phyloP scores from a whole-genome alignment of 345 rosid genomes.

The Eucalyptus cloeziana region DNA sequence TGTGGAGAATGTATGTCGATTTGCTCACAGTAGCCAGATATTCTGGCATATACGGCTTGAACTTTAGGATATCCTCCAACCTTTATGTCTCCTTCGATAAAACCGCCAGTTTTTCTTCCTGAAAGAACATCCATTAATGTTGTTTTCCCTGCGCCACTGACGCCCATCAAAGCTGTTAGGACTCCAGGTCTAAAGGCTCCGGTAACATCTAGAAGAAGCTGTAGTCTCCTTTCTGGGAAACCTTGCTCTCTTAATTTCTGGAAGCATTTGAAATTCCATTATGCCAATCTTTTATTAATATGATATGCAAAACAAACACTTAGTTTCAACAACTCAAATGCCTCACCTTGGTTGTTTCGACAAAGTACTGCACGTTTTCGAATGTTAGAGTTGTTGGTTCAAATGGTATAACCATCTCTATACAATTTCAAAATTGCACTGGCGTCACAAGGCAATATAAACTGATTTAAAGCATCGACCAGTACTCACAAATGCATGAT shows the following conservation, averaged over 20 bases:
- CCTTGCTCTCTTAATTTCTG: slow-evolving; percentile 15
- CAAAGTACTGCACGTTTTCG: slow-evolving; percentile 9
- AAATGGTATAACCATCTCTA: slow-evolving; percentile 17
- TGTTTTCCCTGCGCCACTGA: slow-evolving; percentile 39
- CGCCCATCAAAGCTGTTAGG: slow-evolving; percentile 35
- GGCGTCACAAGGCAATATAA: background rate
- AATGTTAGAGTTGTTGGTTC: slow-evolving; percentile 18
- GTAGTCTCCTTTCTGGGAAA: slow-evolving; percentile 6
- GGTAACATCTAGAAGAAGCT: slow-evolving; percentile 21
- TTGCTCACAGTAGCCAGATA: slow-evolving; percentile 36
- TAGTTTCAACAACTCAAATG: background rate
- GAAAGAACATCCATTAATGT: slow-evolving; percentile 44
- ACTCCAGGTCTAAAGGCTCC: slow-evolving; percentile 37
- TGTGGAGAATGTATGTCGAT: slow-evolving; percentile 34
- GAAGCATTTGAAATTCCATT: background rate
- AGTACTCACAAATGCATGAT: background rate
- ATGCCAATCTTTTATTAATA: background rate
- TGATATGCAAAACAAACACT: background rate
- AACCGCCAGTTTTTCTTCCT: slow-evolving; percentile 34
- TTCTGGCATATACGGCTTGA: slow-evolving; percentile 29
- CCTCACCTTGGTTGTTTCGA: slow-evolving; percentile 16
- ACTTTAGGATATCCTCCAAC: slow-evolving; percentile 31
- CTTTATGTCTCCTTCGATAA: slow-evolving; percentile 22
- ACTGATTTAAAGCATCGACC: background rate
- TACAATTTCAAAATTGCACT: background rate